Evolutionary conservation across 1,284 basidiomycete genomes (phyloP).

Genomic region (Clitocybe nebularis): DNA sequence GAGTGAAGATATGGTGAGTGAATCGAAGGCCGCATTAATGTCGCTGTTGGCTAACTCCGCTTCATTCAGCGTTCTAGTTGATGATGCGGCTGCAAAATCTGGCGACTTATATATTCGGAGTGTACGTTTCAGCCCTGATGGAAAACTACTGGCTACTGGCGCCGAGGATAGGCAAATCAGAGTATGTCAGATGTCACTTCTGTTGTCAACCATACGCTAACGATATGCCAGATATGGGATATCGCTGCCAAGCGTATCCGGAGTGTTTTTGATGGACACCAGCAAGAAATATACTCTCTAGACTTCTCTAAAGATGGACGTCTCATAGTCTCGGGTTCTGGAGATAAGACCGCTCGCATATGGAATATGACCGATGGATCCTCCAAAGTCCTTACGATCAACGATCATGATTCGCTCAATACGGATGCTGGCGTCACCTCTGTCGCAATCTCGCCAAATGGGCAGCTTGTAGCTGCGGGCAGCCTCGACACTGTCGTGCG

Average conservation of each 20-base stretch:
- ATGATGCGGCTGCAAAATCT: constrained; percentile 60
- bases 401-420: constrained; percentile 48
- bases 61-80: constrained; percentile 60
- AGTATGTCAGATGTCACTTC: constrained; percentile 37
- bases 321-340: constrained; percentile 85
- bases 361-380: constrained; percentile 77
- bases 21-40: constrained; percentile 57
- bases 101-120: constrained; percentile 83
- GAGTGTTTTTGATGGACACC: constrained; percentile 79
- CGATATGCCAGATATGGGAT: constrained; percentile 72
- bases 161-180: constrained; percentile 83
- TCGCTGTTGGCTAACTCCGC: neutral
- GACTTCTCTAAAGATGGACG: constrained; percentile 83
- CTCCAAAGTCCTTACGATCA: constrained; percentile 56
- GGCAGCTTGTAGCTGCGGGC: constrained; percentile 79
- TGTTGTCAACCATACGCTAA: constrained; percentile 3
- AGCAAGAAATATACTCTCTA: constrained; percentile 89
- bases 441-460: constrained; percentile 80
- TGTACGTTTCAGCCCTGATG: constrained; percentile 83
- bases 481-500: constrained; percentile 82
- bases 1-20: constrained; percentile 71
- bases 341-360: constrained; percentile 85
- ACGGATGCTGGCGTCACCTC: constrained; percentile 76
- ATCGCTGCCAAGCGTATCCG: constrained; percentile 71
- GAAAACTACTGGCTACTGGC: constrained; percentile 77